Evolutionary conservation across 495 filamentous ascomycete genomes (phyloP).

Genomic region (Sordaria brevicollis): DNA sequence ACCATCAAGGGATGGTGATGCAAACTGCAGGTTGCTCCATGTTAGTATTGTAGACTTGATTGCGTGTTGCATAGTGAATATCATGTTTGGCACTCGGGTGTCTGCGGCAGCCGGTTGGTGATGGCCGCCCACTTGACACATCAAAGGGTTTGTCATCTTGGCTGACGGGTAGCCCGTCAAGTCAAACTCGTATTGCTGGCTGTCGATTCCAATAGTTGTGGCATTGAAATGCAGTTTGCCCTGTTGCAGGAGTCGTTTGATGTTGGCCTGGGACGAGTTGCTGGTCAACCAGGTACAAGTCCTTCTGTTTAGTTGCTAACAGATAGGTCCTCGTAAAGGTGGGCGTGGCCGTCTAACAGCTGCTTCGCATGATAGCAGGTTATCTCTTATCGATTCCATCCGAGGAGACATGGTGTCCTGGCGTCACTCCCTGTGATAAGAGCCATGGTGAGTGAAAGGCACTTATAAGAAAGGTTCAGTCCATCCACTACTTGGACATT

Average conservation of each 20-base stretch:
- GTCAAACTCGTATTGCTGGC: neutral
- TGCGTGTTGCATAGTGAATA: neutral
- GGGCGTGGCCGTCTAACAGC: too few relatives aligned
- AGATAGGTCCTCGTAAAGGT: too few relatives aligned
- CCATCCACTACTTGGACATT: neutral
- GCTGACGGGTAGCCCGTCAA: neutral
- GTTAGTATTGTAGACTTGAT: neutral
- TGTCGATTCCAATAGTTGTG: neutral
- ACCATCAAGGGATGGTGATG: neutral
- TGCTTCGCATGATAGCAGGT: neutral
- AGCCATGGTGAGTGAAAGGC: neutral
- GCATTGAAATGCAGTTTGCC: neutral
- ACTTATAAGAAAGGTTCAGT: neutral
- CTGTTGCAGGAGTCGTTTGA: neutral
- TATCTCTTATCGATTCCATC: neutral
- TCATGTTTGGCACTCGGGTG: neutral
- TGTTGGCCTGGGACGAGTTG: neutral
- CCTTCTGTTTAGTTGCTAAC: neutral
- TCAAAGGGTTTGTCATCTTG: neutral
- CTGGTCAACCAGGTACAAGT: neutral
- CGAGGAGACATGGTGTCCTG: neutral
- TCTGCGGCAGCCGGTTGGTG: neutral
- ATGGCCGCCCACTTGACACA: neutral
- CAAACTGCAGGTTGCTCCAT: neutral
- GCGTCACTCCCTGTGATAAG: neutral